Evolutionary conservation across 441 rosid species (phyloP), one percentile per base, ranked within the genome.

Genomic region (Isatis lusitanica): DNA sequence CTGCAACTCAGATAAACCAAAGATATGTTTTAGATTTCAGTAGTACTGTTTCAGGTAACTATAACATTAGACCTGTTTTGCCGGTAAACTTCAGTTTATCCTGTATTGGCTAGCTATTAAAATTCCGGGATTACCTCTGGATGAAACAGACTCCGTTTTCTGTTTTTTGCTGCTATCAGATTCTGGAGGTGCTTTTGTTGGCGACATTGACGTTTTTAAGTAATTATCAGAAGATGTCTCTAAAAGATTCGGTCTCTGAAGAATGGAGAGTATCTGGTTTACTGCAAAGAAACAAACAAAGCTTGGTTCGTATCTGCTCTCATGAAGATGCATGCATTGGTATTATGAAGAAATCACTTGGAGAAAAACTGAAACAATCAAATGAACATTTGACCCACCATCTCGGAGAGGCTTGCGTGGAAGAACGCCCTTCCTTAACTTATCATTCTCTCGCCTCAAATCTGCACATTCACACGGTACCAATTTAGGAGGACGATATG

Each of bases 191-290:
- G 13, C 13, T 60, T 68, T 15, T 33, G 42, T 44, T 52, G 28
- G 43, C 9, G 74, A 42, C 62, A 66, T 13, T 48, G 67, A 63
- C 16, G 50, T 52, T 63, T 52, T 35, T 7, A 2, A n/a, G 21
- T 30, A 55, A 64, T 40, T 72, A 11, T 60, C 81, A 70, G 43
- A 71, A 78, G 61, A n/a, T 71, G 61, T 78, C 62, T 66, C 80
- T 51, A 57, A 63, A 52, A 50, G 74, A 58, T 67, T 50, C 47
- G 83, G 93, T 71, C 81, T 91, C 68, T 72, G 85, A 58, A 91
- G 96, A 76, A 86, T 63, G 56, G 93, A 85, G 79, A 93, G 74
- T 53, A 93, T 90, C 63, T 86, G 88, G 61, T 56, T 65, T 71
- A 87, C 98, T 93, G 83, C 76, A 83, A 39, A 28, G 52, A 47